Conservation (phyloP, 2,329 filamentous ascomycete genomes). For the Pseudogymnoascus sp. region DNA sequence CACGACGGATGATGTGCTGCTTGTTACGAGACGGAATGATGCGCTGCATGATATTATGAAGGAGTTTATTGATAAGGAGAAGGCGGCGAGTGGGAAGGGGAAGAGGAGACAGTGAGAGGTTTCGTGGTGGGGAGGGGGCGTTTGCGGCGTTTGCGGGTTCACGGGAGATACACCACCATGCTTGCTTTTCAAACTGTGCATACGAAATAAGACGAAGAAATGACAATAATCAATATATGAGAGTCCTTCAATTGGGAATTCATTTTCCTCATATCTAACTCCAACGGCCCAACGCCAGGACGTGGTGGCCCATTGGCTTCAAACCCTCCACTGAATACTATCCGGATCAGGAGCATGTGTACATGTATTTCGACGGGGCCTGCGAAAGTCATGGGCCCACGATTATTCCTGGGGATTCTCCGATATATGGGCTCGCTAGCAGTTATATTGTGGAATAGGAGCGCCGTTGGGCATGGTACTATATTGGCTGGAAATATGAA, state of each 20-base stretch:
- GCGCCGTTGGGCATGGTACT: no score
- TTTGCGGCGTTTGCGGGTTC: neutral
- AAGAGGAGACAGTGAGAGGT: constrained; percentile 4
- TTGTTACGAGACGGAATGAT: constrained; percentile 79
- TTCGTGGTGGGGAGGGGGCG: neutral
- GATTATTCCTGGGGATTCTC: neutral
- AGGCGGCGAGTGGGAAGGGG: constrained; percentile 32
- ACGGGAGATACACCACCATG: neutral
- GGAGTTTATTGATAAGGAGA: constrained; percentile 54
- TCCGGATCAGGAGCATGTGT: neutral
- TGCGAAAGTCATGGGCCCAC: neutral
- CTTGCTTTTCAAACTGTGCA: neutral
- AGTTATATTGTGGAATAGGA: no score
- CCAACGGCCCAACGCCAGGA: neutral
- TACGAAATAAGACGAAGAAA: neutral
- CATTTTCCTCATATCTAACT: neutral
- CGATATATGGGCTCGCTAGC: no score
- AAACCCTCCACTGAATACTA: neutral
- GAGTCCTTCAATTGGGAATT: neutral
- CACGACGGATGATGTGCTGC: constrained; percentile 76
- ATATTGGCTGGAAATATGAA: no score
- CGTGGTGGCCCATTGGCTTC: neutral
- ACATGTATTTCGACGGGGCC: neutral
- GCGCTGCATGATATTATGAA: constrained; percentile 70
- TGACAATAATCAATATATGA: neutral